A percentile compares a stretch with the other conserved stretches of the same genome.
phyloP scores from a whole-genome alignment of 2,329 filamentous ascomycete species.

The Zalaria sp. region DNA sequence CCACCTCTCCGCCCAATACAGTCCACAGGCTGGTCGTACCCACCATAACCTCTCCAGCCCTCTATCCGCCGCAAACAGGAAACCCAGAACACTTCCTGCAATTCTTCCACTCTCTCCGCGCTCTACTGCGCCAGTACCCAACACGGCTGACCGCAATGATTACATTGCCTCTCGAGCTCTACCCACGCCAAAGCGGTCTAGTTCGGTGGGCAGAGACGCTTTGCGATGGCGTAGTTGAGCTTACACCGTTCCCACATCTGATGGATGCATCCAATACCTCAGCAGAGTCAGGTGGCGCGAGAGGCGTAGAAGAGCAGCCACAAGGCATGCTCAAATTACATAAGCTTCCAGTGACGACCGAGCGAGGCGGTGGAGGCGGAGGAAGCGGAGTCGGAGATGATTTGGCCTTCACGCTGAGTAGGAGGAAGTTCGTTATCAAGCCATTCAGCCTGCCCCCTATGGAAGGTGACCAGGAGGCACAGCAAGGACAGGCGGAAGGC shows the following conservation, averaged over 20 bases:
- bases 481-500: constrained; percentile 28
- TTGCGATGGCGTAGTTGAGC: constrained; percentile 72
- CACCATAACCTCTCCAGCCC: constrained; percentile 67
- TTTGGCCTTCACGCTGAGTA: constrained; percentile 78
- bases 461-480: constrained; percentile 56
- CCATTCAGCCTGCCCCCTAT: constrained; percentile 82
- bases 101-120: constrained; percentile 67
- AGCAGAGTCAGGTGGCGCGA: constrained; percentile 32
- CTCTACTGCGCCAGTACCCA: constrained; percentile 55
- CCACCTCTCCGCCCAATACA: constrained; percentile 41
- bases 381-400: constrained; percentile 58
- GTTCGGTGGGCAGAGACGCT: constrained; percentile 77
- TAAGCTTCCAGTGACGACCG: constrained; percentile 69
- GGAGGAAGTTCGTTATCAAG: constrained; percentile 69
- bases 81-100: constrained; percentile 61
- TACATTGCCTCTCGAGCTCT: constrained; percentile 67
- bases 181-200: constrained; percentile 60
- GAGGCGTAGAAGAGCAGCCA: constrained; percentile 55
- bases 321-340: constrained; percentile 81
- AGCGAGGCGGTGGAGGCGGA: constrained; percentile 61
- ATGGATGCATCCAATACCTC: constrained; percentile 33
- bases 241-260: constrained; percentile 58
- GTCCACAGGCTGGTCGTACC: constrained; percentile 80
- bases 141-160: constrained; percentile 55
- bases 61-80: constrained; percentile 58